These are phyloP conservation scores for Saccharomycopsis fodiens DNA, from an alignment of 805 yeast genomes.

Conservation along the genomic window DNA sequence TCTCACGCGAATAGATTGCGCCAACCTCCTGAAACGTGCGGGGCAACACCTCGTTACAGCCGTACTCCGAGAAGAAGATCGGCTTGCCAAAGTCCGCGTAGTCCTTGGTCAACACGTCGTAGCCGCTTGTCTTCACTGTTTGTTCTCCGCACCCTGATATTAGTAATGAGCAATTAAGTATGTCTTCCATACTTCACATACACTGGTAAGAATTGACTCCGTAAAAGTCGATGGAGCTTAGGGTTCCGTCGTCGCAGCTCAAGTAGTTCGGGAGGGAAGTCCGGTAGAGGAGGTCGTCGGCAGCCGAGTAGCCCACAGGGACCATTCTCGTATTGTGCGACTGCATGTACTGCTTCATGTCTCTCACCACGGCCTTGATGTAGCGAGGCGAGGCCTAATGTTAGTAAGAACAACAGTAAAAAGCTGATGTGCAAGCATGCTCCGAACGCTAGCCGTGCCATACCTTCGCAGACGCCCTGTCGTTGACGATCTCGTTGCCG, in stretches of 20 bases:
- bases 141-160: conserved; percentile 60
- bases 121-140: conserved; percentile 74
- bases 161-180: conserved; percentile 5
- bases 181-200: background rate
- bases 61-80: conserved; percentile 84
- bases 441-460: conserved; percentile 1
- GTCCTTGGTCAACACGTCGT: conserved; percentile 58
- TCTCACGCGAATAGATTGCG: conserved; percentile 58
- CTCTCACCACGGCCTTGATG: conserved; percentile 72
- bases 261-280: conserved; percentile 71
- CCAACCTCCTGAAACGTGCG: conserved; percentile 71
- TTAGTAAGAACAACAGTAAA: background rate
- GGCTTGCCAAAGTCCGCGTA: conserved; percentile 67
- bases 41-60: conserved; percentile 79
- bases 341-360: conserved; percentile 65
- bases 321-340: conserved; percentile 53
- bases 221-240: conserved; percentile 67
- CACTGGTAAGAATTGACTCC: conserved; percentile 80
- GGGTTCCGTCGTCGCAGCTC: conserved; percentile 55
- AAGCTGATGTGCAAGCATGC: background rate
- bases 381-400: conserved; percentile 53
- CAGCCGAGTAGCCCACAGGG: conserved; percentile 96
- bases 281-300: conserved; percentile 79
- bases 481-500: conserved; percentile 87
- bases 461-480: conserved; percentile 51